Evolutionary conservation across 805 yeast genomes (phyloP).

Genomic region (Wickerhamiella occidentalis): DNA sequence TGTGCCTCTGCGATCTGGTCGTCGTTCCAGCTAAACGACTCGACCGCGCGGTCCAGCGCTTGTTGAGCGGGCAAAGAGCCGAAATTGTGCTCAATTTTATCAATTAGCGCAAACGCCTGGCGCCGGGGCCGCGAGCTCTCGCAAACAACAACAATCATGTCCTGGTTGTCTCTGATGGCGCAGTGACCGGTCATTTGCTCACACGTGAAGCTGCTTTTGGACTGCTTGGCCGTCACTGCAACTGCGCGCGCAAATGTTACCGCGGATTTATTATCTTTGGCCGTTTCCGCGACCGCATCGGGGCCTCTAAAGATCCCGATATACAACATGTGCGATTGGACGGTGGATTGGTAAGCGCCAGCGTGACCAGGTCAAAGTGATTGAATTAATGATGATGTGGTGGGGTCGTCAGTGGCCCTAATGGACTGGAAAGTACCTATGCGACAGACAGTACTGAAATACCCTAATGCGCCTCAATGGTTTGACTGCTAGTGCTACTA

Average conservation of each 20-base stretch:
- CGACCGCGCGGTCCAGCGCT: constrained; percentile 13
- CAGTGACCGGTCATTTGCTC: constrained; percentile 17
- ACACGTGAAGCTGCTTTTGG: constrained; percentile 17
- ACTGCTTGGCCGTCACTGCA: constrained; percentile 17
- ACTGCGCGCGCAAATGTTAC: constrained; percentile 17
- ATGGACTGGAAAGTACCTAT: too few species aligned
- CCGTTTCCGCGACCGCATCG: not conserved
- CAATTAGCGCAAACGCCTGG: constrained; percentile 20
- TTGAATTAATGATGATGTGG: too few species aligned
- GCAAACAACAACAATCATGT: constrained; percentile 15
- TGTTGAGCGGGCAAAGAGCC: constrained; percentile 10
- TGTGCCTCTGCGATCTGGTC: constrained; percentile 25
- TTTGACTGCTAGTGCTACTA: too few species aligned
- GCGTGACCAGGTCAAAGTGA: too few species aligned
- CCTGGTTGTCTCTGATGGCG: constrained; percentile 5
- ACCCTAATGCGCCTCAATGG: too few species aligned
- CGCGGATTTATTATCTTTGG: not conserved
- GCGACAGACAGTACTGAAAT: too few species aligned
- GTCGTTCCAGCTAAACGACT: constrained; percentile 19
- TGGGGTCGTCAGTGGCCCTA: too few species aligned
- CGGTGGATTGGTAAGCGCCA: too few species aligned
- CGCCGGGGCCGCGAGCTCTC: constrained; percentile 20
- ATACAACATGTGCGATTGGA: not conserved
- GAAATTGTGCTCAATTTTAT: constrained; percentile 19
- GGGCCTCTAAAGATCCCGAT: not conserved